phyloP scores from a whole-genome alignment of 225 moss, liverwort and hornwort genomes.

The Marchantia paleacea region DNA sequence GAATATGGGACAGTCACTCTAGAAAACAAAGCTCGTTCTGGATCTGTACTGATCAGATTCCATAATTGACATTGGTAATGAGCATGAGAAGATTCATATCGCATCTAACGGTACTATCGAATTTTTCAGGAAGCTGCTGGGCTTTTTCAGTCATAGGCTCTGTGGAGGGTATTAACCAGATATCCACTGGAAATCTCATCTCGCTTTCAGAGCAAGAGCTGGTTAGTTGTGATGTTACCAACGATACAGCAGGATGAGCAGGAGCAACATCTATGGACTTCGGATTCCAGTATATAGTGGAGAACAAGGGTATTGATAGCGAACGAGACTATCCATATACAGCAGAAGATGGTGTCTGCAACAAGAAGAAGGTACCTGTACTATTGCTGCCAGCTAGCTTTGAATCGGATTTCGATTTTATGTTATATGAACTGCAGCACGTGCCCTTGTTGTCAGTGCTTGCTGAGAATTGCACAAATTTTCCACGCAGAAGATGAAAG shows the following conservation, averaged over 20 bases:
- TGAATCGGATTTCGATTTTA: no score
- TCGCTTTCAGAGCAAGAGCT: slow-evolving; percentile 79
- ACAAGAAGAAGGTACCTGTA: slow-evolving; percentile 52
- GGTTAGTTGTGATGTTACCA: slow-evolving; percentile 57
- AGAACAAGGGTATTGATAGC: slow-evolving; percentile 65
- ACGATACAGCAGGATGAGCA: slow-evolving; percentile 55
- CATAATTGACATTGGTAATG: no score
- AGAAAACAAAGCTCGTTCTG: no score
- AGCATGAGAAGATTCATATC: background rate
- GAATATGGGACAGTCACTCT: no score
- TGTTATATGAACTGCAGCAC: background rate
- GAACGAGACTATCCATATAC: slow-evolving; percentile 63
- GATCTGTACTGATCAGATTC: no score
- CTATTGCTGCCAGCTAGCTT: no score
- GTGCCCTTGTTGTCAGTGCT: no score
- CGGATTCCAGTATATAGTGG: slow-evolving; percentile 66
- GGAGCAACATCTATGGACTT: slow-evolving; percentile 75
- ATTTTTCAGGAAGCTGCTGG: slow-evolving; percentile 69
- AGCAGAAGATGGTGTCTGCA: slow-evolving; percentile 48
- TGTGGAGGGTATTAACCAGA: slow-evolving; percentile 69
- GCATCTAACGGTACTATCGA: no score
- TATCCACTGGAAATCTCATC: slow-evolving; percentile 51
- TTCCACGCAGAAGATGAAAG: slow-evolving; percentile 35
- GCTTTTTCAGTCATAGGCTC: slow-evolving; percentile 68
- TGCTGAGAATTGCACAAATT: background rate